Conservation (phyloP, 2,329 filamentous ascomycete genomes). For the Chrysoporthe austroafricana region DNA sequence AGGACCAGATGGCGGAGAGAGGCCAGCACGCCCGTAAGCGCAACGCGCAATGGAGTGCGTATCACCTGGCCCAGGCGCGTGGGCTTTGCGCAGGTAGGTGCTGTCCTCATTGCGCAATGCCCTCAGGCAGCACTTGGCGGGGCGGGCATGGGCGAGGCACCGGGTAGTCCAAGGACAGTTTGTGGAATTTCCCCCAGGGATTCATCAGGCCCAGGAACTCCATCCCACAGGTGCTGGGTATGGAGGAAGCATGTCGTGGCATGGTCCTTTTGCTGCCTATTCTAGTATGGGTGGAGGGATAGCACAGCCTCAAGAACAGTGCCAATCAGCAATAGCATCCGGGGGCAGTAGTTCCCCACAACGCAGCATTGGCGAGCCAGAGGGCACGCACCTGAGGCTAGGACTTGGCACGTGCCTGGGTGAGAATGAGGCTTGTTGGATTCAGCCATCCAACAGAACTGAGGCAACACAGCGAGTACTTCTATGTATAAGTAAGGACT, state of each 20-base stretch:
- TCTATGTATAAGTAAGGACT: neutral
- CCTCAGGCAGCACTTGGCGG: constrained; percentile 5
- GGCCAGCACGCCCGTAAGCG: neutral
- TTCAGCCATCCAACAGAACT: neutral
- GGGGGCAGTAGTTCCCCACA: neutral
- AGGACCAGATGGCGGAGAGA: neutral
- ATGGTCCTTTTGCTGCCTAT: constrained; percentile 8
- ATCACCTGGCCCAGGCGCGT: neutral
- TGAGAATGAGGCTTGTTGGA: neutral
- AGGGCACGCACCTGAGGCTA: neutral
- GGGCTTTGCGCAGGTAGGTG: neutral
- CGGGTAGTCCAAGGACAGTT: no score
- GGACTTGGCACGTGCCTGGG: no score
- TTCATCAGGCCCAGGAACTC: neutral
- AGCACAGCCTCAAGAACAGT: neutral
- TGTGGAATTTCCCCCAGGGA: neutral
- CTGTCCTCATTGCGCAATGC: constrained; percentile 1
- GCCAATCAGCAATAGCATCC: neutral
- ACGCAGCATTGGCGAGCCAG: neutral
- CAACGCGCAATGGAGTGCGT: constrained; percentile 5
- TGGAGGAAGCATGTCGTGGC: neutral
- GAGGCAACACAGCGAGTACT: no score
- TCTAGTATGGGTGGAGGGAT: neutral
- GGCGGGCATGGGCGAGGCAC: no score
- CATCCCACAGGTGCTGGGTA: neutral